These are phyloP conservation scores for Spongiforma sp. DNA, from an alignment of 1,284 basidiomycete genomes.

Conservation along the genomic window DNA sequence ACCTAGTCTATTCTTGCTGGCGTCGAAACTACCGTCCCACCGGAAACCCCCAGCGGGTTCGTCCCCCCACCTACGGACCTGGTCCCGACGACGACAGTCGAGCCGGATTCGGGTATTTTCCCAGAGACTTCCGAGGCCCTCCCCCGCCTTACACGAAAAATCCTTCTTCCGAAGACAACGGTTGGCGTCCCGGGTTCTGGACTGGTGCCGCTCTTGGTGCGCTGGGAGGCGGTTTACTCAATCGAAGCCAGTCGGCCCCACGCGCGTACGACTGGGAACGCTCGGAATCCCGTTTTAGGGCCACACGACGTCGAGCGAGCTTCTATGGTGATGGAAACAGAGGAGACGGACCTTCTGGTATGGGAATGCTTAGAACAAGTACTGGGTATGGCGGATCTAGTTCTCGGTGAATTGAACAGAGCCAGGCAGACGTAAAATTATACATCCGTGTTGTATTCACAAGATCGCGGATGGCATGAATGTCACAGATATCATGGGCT, in stretches of 20 bases:
- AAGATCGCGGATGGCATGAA: not conserved
- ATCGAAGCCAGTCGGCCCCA: slow-evolving; percentile 40
- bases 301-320: slow-evolving; percentile 30
- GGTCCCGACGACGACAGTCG: slow-evolving; percentile 31
- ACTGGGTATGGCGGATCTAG: slow-evolving; percentile 75
- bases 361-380: slow-evolving; percentile 68
- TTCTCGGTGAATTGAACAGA: slow-evolving; percentile 46
- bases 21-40: slow-evolving; percentile 29
- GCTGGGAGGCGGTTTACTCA: slow-evolving; percentile 62
- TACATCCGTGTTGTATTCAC: not conserved
- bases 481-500: too few species aligned
- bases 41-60: slow-evolving; percentile 28
- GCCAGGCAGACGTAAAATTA: not conserved
- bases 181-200: slow-evolving; percentile 79
- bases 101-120: slow-evolving; percentile 51
- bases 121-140: slow-evolving; percentile 54
- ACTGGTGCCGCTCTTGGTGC: slow-evolving; percentile 76
- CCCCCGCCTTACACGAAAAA: slow-evolving; percentile 82
- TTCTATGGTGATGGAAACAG: slow-evolving; percentile 53
- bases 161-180: slow-evolving; percentile 30
- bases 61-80: slow-evolving; percentile 39
- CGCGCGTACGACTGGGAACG: slow-evolving; percentile 59
- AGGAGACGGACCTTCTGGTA: slow-evolving; percentile 69
- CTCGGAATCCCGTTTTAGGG: slow-evolving; percentile 34
- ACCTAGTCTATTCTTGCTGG: slow-evolving; percentile 59